These are phyloP conservation scores for Ganoderma lucidum DNA, from an alignment of 1,284 basidiomycete species.

Conservation along the genomic window DNA sequence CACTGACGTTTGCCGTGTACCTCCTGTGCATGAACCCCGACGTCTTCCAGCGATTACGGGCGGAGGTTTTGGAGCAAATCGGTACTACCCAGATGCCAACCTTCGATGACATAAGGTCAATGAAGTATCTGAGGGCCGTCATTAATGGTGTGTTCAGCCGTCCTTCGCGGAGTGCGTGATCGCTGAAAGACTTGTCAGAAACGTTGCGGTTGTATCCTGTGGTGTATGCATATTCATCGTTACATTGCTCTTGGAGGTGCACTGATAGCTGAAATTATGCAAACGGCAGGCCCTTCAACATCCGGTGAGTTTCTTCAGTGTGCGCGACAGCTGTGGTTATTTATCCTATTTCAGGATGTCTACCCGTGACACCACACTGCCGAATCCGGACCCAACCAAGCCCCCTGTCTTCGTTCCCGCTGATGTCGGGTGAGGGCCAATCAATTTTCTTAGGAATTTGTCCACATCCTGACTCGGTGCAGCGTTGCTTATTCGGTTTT, in stretches of 20 bases:
- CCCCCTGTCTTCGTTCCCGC: slow-evolving; percentile 39
- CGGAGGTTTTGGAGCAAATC: slow-evolving; percentile 48
- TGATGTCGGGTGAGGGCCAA: slow-evolving; percentile 28
- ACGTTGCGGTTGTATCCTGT: slow-evolving; percentile 43
- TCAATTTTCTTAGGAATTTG: too few species aligned
- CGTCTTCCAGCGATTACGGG: slow-evolving; percentile 46
- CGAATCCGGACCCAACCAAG: slow-evolving; percentile 33
- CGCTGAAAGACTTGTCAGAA: slow-evolving; percentile 27
- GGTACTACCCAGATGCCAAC: slow-evolving; percentile 46
- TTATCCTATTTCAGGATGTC: slow-evolving; percentile 21
- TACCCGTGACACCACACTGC: slow-evolving; percentile 31
- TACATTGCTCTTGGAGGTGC: background rate
- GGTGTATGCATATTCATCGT: slow-evolving; percentile 28
- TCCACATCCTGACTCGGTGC: background rate
- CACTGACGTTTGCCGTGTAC: slow-evolving; percentile 50
- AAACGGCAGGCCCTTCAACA: slow-evolving; percentile 36
- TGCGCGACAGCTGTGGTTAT: background rate
- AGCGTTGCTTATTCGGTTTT: slow-evolving; percentile 38
- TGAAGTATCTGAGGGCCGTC: slow-evolving; percentile 49
- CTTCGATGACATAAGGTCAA: slow-evolving; percentile 48
- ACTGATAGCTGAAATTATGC: slow-evolving; percentile 1
- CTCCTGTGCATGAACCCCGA: slow-evolving; percentile 50
- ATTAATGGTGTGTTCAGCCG: slow-evolving; percentile 33
- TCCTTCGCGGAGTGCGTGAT: background rate
- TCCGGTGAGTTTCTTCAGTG: slow-evolving; percentile 27